Conservation (phyloP, 1,284 basidiomycete species). For the Ganoderma sp. region DNA sequence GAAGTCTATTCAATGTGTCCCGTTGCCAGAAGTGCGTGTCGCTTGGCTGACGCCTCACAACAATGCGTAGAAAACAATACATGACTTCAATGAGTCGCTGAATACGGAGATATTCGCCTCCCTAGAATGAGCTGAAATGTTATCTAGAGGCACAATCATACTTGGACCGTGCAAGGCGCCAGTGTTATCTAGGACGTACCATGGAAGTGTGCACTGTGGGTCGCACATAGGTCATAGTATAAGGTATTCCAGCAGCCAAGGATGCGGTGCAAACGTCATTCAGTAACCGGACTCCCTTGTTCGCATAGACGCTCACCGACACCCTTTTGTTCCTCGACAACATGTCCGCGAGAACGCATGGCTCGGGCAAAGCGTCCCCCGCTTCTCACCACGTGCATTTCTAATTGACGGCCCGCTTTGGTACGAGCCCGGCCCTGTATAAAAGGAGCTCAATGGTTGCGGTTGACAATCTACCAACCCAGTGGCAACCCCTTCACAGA, state of each 20-base stretch:
- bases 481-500: conserved; percentile 4
- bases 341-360: background rate
- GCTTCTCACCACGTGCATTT: conserved; percentile 5
- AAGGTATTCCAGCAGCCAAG: background rate
- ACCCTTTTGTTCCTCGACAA: conserved; percentile 18
- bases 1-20: background rate
- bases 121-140: background rate
- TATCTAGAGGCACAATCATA: background rate
- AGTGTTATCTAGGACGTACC: background rate
- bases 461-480: conserved; percentile 7
- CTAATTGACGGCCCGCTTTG: conserved; percentile 11
- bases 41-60: background rate
- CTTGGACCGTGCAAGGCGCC: background rate
- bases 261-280: conserved; percentile 1
- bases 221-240: background rate
- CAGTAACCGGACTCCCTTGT: conserved; percentile 10
- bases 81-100: background rate
- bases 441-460: conserved; percentile 6
- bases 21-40: background rate
- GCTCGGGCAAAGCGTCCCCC: conserved; percentile 9
- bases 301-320: conserved; percentile 10
- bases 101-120: background rate
- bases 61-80: background rate
- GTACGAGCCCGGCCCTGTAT: conserved; percentile 3
- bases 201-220: background rate